Base-by-base conservation (phyloP, 139 green algal species). In the Ettlia oleoabundans region DNA sequence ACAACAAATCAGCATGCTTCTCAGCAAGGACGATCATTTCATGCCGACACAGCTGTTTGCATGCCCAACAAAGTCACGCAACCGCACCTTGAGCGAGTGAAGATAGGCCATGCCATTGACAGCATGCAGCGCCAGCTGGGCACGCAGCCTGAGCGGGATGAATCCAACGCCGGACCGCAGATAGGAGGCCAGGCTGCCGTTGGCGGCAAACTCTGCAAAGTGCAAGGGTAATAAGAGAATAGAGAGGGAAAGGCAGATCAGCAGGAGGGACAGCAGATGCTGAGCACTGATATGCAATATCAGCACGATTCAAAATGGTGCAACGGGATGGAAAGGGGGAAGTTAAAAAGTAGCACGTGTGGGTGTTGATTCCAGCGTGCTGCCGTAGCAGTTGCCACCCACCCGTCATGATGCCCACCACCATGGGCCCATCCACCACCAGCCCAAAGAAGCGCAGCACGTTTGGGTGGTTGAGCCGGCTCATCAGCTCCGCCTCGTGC, bases 361-460 rank as follows among this genome's bases (percentile, higher is more conserved):
- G n/a, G n/a, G n/a, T n/a, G n/a, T n/a, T n/a, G n/a, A n/a, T n/a
- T n/a, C n/a, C n/a, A n/a, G n/a, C n/a, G n/a, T n/a, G n/a, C n/a
- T n/a, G n/a, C n/a, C n/a, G n/a, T n/a, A n/a, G n/a, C n/a, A n/a
- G n/a, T n/a, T n/a, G 13, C 35, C 15, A 2, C 73, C 13, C 73
- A 80, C 73, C 73, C 38, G 93, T 98, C 88, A 98, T 94, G 86
- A 96, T 96, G 81, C 92, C 91, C 19, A 92, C 86, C 21, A 92
- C 88, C 35, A 80, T 83, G 58, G 65, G 83, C 47, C 82, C 85
- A 9, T 75, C 78, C 30, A 62, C 92, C 4, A 98, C 94, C 69
- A 97, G 91, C 26, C 95, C 95, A 78, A 94, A 98, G 83, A 98
- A 95, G 81, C 92, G 93, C 80, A 98, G 94, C 70, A 98, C 94